These are phyloP conservation scores for Globisporangium recalcitrans DNA, from an alignment of 352 stramenopile species.

Conservation along the genomic window DNA sequence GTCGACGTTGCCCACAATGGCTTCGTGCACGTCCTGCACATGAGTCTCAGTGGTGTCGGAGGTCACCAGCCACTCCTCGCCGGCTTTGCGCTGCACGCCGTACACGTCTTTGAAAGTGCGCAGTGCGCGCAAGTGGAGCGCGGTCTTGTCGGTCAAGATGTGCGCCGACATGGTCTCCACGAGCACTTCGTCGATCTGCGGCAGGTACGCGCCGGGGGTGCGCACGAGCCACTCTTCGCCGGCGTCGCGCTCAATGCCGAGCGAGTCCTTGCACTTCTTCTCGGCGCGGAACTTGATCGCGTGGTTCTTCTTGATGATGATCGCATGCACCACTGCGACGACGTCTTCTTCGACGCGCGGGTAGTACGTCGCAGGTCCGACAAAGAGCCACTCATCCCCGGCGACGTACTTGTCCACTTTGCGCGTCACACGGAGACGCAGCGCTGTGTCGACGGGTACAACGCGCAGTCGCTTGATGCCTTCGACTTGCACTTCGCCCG, in stretches of 20 bases:
- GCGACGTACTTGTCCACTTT: constrained; percentile 52
- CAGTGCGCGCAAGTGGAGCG: constrained; percentile 57
- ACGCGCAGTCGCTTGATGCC: constrained; percentile 50
- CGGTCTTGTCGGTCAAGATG: constrained; percentile 59
- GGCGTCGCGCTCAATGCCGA: constrained; percentile 52
- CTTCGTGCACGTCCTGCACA: constrained; percentile 74
- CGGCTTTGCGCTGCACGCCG: constrained; percentile 55
- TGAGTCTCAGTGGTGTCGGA: constrained; percentile 67
- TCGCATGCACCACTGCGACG: constrained; percentile 40
- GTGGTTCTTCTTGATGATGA: constrained; percentile 76
- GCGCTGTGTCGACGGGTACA: constrained; percentile 52
- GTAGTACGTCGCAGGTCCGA: constrained; percentile 69
- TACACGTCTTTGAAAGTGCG: constrained; percentile 79
- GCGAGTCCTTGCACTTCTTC: constrained; percentile 74
- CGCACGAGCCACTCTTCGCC: constrained; percentile 81
- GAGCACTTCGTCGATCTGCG: constrained; percentile 68
- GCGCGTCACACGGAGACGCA: constrained; percentile 57
- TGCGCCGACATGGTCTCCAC: constrained; percentile 56
- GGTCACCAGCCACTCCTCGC: constrained; percentile 78
- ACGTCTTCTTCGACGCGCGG: constrained; percentile 73
- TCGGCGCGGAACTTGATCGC: constrained; percentile 75
- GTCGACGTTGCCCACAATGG: constrained; percentile 50
- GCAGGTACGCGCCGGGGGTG: constrained; percentile 62
- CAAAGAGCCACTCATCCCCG: constrained; percentile 74
- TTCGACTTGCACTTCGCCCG: constrained; percentile 58